phyloP scores from a whole-genome alignment of 257 asterid species.

The Nicotiana benthamiana region DNA sequence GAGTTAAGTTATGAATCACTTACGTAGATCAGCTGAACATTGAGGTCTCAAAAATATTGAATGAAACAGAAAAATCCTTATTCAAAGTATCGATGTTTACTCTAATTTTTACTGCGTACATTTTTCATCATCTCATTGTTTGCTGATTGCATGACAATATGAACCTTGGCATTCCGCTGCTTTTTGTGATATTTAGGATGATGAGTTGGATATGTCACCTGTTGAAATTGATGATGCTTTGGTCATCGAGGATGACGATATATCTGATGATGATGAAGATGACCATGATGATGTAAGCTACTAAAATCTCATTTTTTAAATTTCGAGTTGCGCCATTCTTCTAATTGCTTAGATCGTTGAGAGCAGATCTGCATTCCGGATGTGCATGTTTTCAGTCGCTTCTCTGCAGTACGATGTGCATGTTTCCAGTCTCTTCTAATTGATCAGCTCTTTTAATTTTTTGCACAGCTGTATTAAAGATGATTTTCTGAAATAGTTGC shows the following conservation, averaged over 20 bases:
- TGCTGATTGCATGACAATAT: not conserved
- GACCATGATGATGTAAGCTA: conserved; percentile 74
- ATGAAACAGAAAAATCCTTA: not conserved
- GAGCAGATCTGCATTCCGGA: not conserved
- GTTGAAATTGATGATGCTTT: conserved; percentile 77
- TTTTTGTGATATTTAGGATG: conserved; percentile 54
- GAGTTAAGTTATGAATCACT: not conserved
- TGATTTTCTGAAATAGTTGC: not conserved
- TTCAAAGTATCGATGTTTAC: not conserved
- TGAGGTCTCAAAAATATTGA: not conserved
- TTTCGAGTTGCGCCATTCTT: not conserved
- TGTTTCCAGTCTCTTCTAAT: not conserved
- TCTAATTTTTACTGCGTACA: not conserved
- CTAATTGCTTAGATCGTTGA: not conserved
- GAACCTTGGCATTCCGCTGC: not conserved
- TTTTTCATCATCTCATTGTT: not conserved
- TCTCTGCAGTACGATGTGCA: not conserved
- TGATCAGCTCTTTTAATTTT: not conserved
- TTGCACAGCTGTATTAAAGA: not conserved
- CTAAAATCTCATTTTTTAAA: not conserved
- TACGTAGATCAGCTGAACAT: not conserved
- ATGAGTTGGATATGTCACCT: conserved; percentile 77
- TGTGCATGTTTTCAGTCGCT: not conserved
- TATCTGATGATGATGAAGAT: conserved; percentile 82
- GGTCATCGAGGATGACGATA: conserved; percentile 95